phyloP scores from a whole-genome alignment of 2,329 filamentous ascomycete genomes.

The Huntiella omanensis region DNA sequence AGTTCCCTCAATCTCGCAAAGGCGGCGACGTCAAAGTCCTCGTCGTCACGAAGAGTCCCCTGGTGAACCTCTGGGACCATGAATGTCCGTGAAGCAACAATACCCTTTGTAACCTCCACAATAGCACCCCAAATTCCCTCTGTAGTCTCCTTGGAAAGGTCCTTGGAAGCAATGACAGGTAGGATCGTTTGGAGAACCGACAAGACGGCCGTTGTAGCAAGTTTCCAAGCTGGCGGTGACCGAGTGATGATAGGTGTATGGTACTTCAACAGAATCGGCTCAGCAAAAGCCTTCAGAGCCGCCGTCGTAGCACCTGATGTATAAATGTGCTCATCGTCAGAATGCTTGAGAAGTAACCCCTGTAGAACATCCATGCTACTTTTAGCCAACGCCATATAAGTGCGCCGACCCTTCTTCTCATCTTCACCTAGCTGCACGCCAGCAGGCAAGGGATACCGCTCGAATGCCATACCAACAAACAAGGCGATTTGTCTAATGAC shows the following conservation, averaged over 20 bases:
- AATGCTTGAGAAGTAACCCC: slow-evolving; percentile 37
- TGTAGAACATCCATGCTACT: slow-evolving; percentile 55
- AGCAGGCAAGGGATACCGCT: neutral
- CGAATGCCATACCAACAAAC: slow-evolving; percentile 52
- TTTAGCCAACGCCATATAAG: slow-evolving; percentile 80
- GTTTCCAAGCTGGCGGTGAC: slow-evolving; percentile 55
- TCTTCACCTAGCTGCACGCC: slow-evolving; percentile 13
- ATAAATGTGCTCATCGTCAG: slow-evolving; percentile 48
- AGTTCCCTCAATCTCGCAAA: slow-evolving; percentile 52
- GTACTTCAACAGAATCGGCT: slow-evolving; percentile 65
- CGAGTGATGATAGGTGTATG: slow-evolving; percentile 54
- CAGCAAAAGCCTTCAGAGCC: slow-evolving; percentile 47
- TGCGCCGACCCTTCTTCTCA: slow-evolving; percentile 36
- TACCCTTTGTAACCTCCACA: slow-evolving; percentile 45
- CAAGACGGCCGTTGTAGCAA: slow-evolving; percentile 54
- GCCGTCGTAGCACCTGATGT: slow-evolving; percentile 44
- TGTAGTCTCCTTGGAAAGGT: slow-evolving; percentile 24
- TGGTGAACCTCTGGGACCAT: slow-evolving; percentile 24
- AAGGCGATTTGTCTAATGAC: slow-evolving; percentile 51
- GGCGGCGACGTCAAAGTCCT: slow-evolving; percentile 61
- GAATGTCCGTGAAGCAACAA: slow-evolving; percentile 39
- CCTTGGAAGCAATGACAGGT: slow-evolving; percentile 25
- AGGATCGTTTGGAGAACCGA: slow-evolving; percentile 49
- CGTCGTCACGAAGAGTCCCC: slow-evolving; percentile 31
- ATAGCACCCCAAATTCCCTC: slow-evolving; percentile 53